A percentile compares a stretch with the other conserved stretches of the same genome.
Evolutionary conservation across 768 basidiomycete species (phyloP).

Genomic region (Leccinum barrowsii): DNA sequence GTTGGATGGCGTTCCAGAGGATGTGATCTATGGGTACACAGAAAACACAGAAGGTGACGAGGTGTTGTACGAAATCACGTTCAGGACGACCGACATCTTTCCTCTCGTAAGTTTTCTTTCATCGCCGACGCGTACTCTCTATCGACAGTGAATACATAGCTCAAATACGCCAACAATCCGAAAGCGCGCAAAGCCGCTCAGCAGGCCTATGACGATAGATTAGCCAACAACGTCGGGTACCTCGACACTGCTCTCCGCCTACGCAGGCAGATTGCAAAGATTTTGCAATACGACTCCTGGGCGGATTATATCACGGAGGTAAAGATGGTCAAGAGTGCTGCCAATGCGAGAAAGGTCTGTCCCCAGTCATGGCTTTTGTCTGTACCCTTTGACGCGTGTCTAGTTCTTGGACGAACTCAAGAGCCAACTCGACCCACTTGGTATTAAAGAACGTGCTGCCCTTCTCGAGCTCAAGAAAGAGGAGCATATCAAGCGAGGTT

Average conservation of each 20-base stretch:
- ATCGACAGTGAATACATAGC: slow-evolving; percentile 39
- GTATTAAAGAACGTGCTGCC: slow-evolving; percentile 57
- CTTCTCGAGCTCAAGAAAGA: slow-evolving; percentile 74
- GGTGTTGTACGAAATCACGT: slow-evolving; percentile 67
- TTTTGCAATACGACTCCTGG: slow-evolving; percentile 77
- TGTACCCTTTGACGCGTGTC: not conserved
- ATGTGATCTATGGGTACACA: slow-evolving; percentile 71
- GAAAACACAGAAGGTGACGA: slow-evolving; percentile 56
- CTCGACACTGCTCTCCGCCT: slow-evolving; percentile 65
- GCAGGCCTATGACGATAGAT: slow-evolving; percentile 66
- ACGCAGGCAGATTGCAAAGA: slow-evolving; percentile 61
- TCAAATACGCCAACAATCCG: slow-evolving; percentile 20
- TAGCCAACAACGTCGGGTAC: slow-evolving; percentile 66
- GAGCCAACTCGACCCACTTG: slow-evolving; percentile 69
- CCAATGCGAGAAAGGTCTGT: slow-evolving; percentile 54
- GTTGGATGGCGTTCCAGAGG: slow-evolving; percentile 74
- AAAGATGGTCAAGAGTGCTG: slow-evolving; percentile 78
- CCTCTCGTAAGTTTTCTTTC: slow-evolving; percentile 51
- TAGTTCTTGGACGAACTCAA: slow-evolving; percentile 81
- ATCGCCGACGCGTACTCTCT: not conserved
- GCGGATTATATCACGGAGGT: slow-evolving; percentile 82
- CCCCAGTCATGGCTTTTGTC: not conserved
- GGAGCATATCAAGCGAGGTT: slow-evolving; percentile 43
- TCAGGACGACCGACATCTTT: slow-evolving; percentile 78
- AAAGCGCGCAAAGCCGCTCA: slow-evolving; percentile 36